Percentiles rank a stretch among this genome's conserved stretches.
Conservation (phyloP, 345 rosid genomes). For the Conringia planisiliqua region DNA sequence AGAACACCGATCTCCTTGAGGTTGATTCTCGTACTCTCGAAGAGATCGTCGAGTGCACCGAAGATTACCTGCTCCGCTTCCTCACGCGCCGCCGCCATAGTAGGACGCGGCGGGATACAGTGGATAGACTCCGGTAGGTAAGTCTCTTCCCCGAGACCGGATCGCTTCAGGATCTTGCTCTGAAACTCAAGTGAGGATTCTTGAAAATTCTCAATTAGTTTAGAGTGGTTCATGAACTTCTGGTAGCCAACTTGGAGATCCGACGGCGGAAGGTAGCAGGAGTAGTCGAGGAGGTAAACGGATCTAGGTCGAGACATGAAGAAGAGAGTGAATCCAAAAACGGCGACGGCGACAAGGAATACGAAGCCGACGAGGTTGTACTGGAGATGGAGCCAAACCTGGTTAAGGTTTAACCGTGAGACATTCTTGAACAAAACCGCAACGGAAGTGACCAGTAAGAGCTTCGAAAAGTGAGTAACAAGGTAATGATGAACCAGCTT, state of each 20-base stretch:
- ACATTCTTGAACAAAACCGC: conserved; percentile 44
- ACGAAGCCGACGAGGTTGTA: conserved; percentile 54
- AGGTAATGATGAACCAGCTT: conserved; percentile 74
- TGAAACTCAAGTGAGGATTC: conserved; percentile 73
- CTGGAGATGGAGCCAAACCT: conserved; percentile 55
- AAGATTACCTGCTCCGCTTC: conserved; percentile 93
- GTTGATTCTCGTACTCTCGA: conserved; percentile 60
- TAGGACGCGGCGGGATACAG: conserved; percentile 62
- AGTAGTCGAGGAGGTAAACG: conserved; percentile 65
- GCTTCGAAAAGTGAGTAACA: conserved; percentile 49
- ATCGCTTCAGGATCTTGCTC: conserved; percentile 66
- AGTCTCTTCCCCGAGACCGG: conserved; percentile 92
- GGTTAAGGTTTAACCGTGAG: conserved; percentile 53
- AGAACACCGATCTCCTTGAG: conserved; percentile 66
- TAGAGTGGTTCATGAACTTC: conserved; percentile 70
- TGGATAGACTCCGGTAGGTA: conserved; percentile 69
- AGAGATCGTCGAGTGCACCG: conserved; percentile 71
- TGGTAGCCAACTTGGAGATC: conserved; percentile 42
- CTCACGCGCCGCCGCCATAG: conserved; percentile 83
- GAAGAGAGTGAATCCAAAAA: conserved; percentile 57
- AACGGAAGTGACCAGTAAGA: conserved; percentile 51
- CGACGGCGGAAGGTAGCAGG: conserved; percentile 72
- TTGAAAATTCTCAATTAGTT: conserved; percentile 50
- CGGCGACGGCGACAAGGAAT: conserved; percentile 42
- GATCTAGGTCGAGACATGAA: conserved; percentile 70